phyloP scores from a whole-genome alignment of 192 early-diverging fungal genomes.

The Haplosporangium gracile region DNA sequence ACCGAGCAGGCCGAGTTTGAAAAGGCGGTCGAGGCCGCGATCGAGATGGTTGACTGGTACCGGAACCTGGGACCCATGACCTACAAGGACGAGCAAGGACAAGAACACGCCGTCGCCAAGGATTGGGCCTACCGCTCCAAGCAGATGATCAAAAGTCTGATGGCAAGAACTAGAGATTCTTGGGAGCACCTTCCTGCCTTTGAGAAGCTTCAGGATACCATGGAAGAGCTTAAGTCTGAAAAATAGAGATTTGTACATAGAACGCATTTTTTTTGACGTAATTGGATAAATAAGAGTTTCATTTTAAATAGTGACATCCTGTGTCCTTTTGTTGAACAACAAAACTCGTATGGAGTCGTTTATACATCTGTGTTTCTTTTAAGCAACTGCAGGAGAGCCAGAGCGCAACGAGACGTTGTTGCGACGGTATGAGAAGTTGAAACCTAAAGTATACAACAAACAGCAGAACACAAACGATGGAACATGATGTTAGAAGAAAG shows the following conservation, averaged over 20 bases:
- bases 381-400: constrained; percentile 44
- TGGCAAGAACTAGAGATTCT: constrained; percentile 82
- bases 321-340: background rate
- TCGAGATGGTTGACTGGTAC: constrained; percentile 86
- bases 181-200: constrained; percentile 77
- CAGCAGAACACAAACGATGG: background rate
- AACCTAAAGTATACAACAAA: constrained; percentile 33
- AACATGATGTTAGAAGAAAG: background rate
- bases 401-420: constrained; percentile 56
- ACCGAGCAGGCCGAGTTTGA: constrained; percentile 80
- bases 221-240: constrained; percentile 69
- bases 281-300: background rate
- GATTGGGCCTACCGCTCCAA: constrained; percentile 94
- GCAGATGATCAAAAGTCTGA: constrained; percentile 84
- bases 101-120: constrained; percentile 73
- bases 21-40: constrained; percentile 73
- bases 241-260: constrained; percentile 31
- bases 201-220: constrained; percentile 71
- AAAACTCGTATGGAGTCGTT: too few relatives aligned
- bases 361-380: background rate
- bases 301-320: background rate
- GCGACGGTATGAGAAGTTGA: constrained; percentile 71
- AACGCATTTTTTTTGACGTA: background rate
- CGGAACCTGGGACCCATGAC: constrained; percentile 77
- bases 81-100: constrained; percentile 52